These are phyloP conservation scores for Carallia brachiata DNA, from an alignment of 345 rosid genomes.

Conservation along the genomic window DNA sequence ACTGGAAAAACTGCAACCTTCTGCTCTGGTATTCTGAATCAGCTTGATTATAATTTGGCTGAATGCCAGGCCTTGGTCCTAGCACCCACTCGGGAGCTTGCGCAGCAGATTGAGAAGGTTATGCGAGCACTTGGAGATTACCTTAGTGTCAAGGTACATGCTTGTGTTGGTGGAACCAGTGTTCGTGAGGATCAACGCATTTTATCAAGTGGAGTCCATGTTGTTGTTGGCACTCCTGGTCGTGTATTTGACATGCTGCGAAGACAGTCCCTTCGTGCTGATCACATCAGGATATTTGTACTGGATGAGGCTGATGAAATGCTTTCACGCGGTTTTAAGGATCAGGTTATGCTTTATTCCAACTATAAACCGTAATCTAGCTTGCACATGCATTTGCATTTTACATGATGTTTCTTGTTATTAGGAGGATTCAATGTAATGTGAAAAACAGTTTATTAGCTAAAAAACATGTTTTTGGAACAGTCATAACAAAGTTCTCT, in stretches of 20 bases:
- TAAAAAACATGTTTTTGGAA: too few species aligned
- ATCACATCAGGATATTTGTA: slow-evolving; percentile 27
- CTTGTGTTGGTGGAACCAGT: slow-evolving; percentile 38
- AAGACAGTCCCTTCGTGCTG: slow-evolving; percentile 24
- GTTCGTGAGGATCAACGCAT: slow-evolving; percentile 28
- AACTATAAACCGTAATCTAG: neutral
- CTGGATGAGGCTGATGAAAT: slow-evolving; percentile 2
- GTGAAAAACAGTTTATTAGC: too few species aligned
- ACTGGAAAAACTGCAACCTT: slow-evolving; percentile 35
- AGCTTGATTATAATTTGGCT: slow-evolving; percentile 21
- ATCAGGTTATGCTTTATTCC: slow-evolving; percentile 13
- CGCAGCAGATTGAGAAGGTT: slow-evolving; percentile 31
- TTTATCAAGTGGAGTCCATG: slow-evolving; percentile 30
- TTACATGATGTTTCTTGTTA: too few species aligned
- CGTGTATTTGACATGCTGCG: slow-evolving; percentile 29
- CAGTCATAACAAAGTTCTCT: too few species aligned
- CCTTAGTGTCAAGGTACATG: slow-evolving; percentile 31
- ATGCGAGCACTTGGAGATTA: slow-evolving; percentile 32
- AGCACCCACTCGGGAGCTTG: slow-evolving; percentile 36
- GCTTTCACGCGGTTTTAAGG: slow-evolving; percentile 18
- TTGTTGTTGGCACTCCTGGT: slow-evolving; percentile 36
- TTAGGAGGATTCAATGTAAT: too few species aligned
- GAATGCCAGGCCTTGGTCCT: slow-evolving; percentile 34
- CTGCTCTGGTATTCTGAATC: slow-evolving; percentile 29
- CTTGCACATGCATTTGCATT: neutral